A percentile compares a stretch with the other conserved stretches of the same genome.
Conservation (phyloP, 306 rosid species). For the Lithocarpus polystachyus region DNA sequence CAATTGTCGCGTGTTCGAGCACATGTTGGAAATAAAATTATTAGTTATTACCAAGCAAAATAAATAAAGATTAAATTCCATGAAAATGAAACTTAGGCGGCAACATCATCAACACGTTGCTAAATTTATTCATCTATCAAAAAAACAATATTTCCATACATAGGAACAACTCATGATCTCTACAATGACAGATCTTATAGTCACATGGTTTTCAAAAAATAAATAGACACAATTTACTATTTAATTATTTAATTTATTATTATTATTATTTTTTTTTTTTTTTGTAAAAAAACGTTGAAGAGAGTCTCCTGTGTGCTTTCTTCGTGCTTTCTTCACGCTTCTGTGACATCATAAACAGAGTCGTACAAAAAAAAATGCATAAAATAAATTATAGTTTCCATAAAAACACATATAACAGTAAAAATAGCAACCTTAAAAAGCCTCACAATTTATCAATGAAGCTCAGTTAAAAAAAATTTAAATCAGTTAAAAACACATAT, state of each 20-base stretch:
- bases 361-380: neutral
- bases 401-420: neutral
- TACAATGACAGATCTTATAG: neutral
- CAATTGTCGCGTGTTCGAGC: accelerated
- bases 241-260: too few relatives aligned
- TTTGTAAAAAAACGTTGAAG: neutral
- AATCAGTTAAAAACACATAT: neutral
- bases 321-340: too few relatives aligned
- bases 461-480: neutral
- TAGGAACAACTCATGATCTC: neutral
- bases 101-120: neutral
- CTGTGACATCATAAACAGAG: too few relatives aligned
- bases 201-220: neutral
- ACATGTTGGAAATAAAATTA: too few relatives aligned
- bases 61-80: too few relatives aligned
- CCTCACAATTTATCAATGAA: neutral
- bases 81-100: too few relatives aligned
- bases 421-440: neutral
- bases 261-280: too few relatives aligned
- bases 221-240: too few relatives aligned
- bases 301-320: neutral
- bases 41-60: too few relatives aligned
- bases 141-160: neutral
- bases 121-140: neutral
- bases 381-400: neutral